Evolutionary conservation across 1,139 yeast species (phyloP).

Genomic region (Candida sp.): DNA sequence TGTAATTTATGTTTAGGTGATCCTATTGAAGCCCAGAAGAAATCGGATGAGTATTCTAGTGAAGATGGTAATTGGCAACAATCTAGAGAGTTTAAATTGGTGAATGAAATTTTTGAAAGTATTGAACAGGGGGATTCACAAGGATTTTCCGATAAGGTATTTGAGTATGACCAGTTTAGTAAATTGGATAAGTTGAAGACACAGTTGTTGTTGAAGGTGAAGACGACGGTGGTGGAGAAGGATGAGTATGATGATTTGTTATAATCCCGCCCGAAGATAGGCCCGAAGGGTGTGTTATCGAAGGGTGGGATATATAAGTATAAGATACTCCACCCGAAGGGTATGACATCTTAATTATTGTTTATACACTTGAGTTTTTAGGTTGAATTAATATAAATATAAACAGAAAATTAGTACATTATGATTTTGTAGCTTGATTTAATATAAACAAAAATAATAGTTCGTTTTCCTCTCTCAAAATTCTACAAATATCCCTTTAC

Average conservation of each 20-base stretch:
- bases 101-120: conserved; percentile 64
- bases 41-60: conserved; percentile 57
- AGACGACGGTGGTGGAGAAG: conserved; percentile 67
- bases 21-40: conserved; percentile 78
- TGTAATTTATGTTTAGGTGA: conserved; percentile 85
- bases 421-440: too few relatives aligned
- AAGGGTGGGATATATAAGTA: too few relatives aligned
- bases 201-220: conserved; percentile 77
- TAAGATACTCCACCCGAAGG: too few relatives aligned
- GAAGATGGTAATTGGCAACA: conserved; percentile 79
- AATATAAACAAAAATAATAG: too few relatives aligned
- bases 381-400: background rate
- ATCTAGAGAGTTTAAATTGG: conserved; percentile 74
- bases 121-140: conserved; percentile 81
- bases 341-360: too few relatives aligned
- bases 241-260: conserved; percentile 57
- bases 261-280: conserved; percentile 3
- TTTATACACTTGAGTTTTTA: background rate
- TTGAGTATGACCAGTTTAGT: conserved; percentile 82
- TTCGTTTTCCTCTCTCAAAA: too few relatives aligned
- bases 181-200: conserved; percentile 94
- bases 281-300: too few relatives aligned
- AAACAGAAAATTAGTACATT: too few relatives aligned
- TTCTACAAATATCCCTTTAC: too few relatives aligned
- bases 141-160: conserved; percentile 68